Evolutionary conservation across 2,329 filamentous ascomycete genomes (phyloP).

Genomic region (Trichoderma polysporum): DNA sequence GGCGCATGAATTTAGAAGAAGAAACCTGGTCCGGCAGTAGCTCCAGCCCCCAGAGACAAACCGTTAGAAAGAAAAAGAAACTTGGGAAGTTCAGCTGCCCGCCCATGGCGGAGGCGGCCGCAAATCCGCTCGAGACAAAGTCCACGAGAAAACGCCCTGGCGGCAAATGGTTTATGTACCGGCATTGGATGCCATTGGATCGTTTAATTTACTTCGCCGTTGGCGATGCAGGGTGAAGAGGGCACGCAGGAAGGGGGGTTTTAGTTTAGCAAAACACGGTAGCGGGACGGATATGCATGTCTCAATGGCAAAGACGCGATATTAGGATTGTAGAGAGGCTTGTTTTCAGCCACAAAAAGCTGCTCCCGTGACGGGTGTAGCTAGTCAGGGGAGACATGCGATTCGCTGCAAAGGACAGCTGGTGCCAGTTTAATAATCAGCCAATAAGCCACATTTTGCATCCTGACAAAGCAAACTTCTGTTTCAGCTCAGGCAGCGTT

Average conservation of each 20-base stretch:
- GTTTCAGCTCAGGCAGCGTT: slow-evolving; percentile 1
- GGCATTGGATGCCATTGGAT: not conserved
- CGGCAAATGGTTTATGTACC: not conserved
- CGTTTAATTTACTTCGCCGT: not conserved
- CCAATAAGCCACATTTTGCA: not conserved
- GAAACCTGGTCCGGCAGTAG: not conserved
- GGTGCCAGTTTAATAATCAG: not conserved
- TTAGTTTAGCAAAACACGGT: not conserved
- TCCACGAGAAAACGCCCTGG: no score
- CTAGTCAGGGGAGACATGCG: not conserved
- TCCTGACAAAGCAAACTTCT: not conserved
- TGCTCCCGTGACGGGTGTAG: slow-evolving; percentile 4
- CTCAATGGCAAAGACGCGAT: not conserved
- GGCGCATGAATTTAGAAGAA: no score
- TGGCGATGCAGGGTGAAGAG: not conserved
- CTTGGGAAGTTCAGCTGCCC: not conserved
- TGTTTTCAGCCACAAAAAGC: not conserved
- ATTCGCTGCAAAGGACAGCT: not conserved
- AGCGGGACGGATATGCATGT: slow-evolving; percentile 13
- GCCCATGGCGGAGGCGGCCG: not conserved
- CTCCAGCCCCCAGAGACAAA: not conserved
- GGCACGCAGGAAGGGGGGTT: not conserved
- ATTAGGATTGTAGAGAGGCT: not conserved
- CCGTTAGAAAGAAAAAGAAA: not conserved
- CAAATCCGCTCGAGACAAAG: not conserved